A percentile compares a stretch with the other conserved stretches of the same genome.
Conservation (phyloP, 2,329 filamentous ascomycete genomes). For the Zasmidium citrigriseum region DNA sequence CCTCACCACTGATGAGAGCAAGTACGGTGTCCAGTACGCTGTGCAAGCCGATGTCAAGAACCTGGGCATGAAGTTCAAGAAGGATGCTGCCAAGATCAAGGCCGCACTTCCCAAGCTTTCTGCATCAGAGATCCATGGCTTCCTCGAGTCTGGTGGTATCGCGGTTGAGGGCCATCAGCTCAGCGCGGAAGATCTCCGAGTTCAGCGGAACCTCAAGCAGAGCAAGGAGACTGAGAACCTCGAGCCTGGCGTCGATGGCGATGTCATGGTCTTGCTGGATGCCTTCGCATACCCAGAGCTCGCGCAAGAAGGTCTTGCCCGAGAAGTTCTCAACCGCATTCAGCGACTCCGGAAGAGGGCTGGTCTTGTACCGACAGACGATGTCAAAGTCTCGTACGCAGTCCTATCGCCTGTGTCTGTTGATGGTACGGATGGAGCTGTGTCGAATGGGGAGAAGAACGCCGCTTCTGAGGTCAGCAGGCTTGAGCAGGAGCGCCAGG, state of each 20-base stretch:
- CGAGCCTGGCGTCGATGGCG: constrained; percentile 84
- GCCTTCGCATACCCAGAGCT: constrained; percentile 79
- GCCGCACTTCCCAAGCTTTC: constrained; percentile 80
- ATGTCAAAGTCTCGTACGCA: constrained; percentile 91
- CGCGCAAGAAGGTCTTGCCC: constrained; percentile 81
- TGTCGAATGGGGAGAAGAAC: constrained; percentile 24
- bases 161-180: constrained; percentile 83
- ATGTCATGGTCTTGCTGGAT: constrained; percentile 90
- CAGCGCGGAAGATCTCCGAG: constrained; percentile 76
- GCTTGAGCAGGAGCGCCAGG: constrained; percentile 33
- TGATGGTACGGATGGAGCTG: constrained; percentile 21
- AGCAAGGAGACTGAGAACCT: constrained; percentile 70
- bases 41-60: constrained; percentile 90
- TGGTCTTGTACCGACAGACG: constrained; percentile 85
- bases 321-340: constrained; percentile 91
- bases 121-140: constrained; percentile 78
- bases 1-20: constrained; percentile 81
- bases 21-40: constrained; percentile 90
- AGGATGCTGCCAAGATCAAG: constrained; percentile 88
- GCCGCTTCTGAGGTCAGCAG: constrained; percentile 28
- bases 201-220: constrained; percentile 77
- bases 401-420: constrained; percentile 57
- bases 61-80: constrained; percentile 95
- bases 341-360: constrained; percentile 94
- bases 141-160: constrained; percentile 72